Evolutionary conservation across 2,329 filamentous ascomycete genomes (phyloP), one percentile per base, ranked within the genome.

Genomic region (Blastomyces emzantsi): DNA sequence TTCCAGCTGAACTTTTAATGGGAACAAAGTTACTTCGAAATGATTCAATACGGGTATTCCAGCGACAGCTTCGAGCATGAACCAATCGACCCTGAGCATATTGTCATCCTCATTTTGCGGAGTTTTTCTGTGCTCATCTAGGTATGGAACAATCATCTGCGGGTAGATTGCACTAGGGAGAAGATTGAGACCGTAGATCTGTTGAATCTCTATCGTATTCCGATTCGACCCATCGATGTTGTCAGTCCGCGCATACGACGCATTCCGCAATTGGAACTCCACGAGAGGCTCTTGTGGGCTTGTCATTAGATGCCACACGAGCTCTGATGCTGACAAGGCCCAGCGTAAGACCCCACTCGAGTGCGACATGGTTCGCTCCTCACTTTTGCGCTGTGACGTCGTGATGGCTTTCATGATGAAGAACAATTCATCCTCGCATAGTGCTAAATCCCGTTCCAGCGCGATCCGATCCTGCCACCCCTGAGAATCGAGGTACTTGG

Each of bases 361-460:
- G 67, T 91, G 85, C 7, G 86, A 85, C 60, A 85, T 81, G 47
- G 77, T 76, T 57, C 84, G 84, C 65, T 96, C 91, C 61, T 89
- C 86, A 67, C 86, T 87, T 73, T 92, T 94, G 65, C 92, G 84
- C 76, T 99, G 94, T 5, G 93, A 95, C 2, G 92, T 95, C 1
- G 94, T 99, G 73, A 99, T 99, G 49, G 94, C 95, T 72, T 99
- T 97, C 94, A 99, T 97, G 81, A 99, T 90, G 78, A 99, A 99
- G 82, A 99, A 99, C 9, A 99, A 78, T 75, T 99, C 95, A 71
- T 99, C 94, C 74, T 97, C 94, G 71, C 91, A 97, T 25, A 86
- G 86, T 11, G 90, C 85, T 60, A 99, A 80, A 73, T 99, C 94
- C 61, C 90, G 88, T 73, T 99, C 94, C 54, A 99, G 83, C n/a